phyloP scores from a whole-genome alignment of 2,329 filamentous ascomycete genomes.

The Exutisphaerella laricina region DNA sequence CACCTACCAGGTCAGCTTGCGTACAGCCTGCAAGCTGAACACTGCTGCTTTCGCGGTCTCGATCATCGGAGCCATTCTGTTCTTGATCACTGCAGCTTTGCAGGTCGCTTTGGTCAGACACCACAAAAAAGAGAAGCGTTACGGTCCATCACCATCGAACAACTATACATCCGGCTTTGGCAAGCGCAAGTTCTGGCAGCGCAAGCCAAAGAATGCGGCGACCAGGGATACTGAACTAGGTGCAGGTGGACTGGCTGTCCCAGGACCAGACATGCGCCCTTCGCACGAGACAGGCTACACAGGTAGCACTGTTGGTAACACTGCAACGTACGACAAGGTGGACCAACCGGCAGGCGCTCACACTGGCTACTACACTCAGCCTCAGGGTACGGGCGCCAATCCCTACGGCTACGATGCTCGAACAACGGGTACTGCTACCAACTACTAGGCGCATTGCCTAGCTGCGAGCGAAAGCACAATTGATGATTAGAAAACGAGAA shows the following conservation, averaged over 20 bases:
- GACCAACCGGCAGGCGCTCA: constrained; percentile 30
- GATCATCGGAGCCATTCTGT: constrained; percentile 73
- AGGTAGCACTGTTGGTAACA: constrained; percentile 42
- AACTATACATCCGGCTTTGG: constrained; percentile 61
- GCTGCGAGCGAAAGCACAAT: background rate
- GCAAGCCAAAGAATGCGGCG: constrained; percentile 33
- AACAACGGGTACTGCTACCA: constrained; percentile 26
- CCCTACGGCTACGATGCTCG: constrained; percentile 37
- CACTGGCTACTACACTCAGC: constrained; percentile 44
- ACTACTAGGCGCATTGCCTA: constrained; percentile 22
- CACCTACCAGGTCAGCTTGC: constrained; percentile 43
- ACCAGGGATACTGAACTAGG: constrained; percentile 42
- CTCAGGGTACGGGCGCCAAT: constrained; percentile 36
- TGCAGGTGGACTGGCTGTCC: constrained; percentile 26
- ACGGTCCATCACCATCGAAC: constrained; percentile 60
- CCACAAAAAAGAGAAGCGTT: constrained; percentile 69
- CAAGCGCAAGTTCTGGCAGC: constrained; percentile 33
- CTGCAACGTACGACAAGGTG: constrained; percentile 25
- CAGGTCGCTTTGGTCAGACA: constrained; percentile 64
- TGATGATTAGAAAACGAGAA: background rate
- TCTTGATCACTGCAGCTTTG: constrained; percentile 64
- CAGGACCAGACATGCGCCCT: constrained; percentile 38
- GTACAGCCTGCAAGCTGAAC: constrained; percentile 68
- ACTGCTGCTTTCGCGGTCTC: constrained; percentile 71
- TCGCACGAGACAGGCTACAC: constrained; percentile 43